Base-by-base conservation (phyloP, 768 basidiomycete genomes). In the Leccinum truebloodii region DNA sequence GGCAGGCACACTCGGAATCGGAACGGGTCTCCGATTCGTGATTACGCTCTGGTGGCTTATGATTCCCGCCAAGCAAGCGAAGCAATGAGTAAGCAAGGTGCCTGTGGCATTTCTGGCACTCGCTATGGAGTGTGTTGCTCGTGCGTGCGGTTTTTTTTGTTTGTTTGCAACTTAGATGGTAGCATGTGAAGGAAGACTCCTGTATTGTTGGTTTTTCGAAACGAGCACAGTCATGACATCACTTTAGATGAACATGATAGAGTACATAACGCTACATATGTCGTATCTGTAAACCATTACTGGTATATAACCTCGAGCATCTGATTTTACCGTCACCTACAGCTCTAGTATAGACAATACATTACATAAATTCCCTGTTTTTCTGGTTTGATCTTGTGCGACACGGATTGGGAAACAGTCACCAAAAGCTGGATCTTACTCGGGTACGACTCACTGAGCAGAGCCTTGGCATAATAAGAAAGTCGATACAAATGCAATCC, bases 11-110 rank as follows among this genome's bases (percentile, higher is more conserved):
- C 79, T 92, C n/a, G 89, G 87, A 5, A 76, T 92, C 51, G 87
- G 81, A 3, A 79, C 84, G 0, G 89, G 84, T 13, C 62, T 92
- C 55, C 80, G 90, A 10, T 64, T 89, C 48, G 59, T 90, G 61
- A 78, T 90, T 60, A 74, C 86, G 6, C 41, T 88, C 3, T 80
- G 79, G 59, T 92, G 90, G 90, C 67, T 89, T 2, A 81, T 89
- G 65, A 79, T 89, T 2, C 87, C 85, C 0, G 62, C 61, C 48
- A 75, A 69, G 59, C 59, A 62, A 10, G 3, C 56, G 18, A 65
- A 59, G 54, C 48, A 54, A 12, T 67, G 52, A 59, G 32, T n/a
- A 26, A 16, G 20, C 20, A 7, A 22, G 4, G 8, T 18, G 10
- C 34, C 7, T 41, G 22, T 20, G 41, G 34, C 24, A 22, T 46